Evolutionary conservation across 2,329 filamentous ascomycete species (phyloP).

Genomic region (Talaromyces verruculosus): DNA sequence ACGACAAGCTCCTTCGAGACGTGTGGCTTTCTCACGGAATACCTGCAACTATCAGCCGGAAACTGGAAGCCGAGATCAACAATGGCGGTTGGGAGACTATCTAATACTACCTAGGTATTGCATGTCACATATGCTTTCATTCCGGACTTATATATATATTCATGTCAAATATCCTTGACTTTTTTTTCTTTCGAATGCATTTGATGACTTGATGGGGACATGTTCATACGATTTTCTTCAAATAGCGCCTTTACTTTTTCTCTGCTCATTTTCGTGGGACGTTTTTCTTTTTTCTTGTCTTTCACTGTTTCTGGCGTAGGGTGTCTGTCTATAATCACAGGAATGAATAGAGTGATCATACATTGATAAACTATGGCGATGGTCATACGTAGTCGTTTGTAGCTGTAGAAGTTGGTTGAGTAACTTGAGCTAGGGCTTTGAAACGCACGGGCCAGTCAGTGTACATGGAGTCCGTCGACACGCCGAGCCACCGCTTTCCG

Average conservation of each 20-base stretch:
- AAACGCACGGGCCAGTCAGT: neutral
- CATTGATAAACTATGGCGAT: neutral
- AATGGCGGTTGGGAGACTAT: constrained; percentile 91
- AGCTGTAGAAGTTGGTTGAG: neutral
- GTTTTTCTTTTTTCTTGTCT: neutral
- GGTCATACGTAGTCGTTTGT: neutral
- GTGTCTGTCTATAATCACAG: neutral
- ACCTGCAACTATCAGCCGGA: constrained; percentile 83
- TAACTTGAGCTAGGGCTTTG: neutral
- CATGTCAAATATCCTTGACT: neutral
- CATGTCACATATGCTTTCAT: neutral
- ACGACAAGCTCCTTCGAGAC: constrained; percentile 81
- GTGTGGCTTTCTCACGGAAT: constrained; percentile 86
- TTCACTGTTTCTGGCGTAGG: neutral
- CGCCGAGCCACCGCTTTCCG: constrained; percentile 2
- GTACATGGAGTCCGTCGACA: too few relatives aligned
- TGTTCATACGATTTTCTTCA: constrained; percentile 5
- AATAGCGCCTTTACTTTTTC: constrained; percentile 4
- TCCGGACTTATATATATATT: neutral
- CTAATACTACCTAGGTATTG: constrained; percentile 25
- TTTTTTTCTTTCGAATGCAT: neutral
- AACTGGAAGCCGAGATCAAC: constrained; percentile 92
- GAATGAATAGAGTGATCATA: neutral
- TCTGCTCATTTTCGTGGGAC: neutral
- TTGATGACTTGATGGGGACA: constrained; percentile 12